Evolutionary conservation across 163 green algal genomes (phyloP), one percentile per base, ranked within the genome.

Genomic region (Scenedesmus sp.): DNA sequence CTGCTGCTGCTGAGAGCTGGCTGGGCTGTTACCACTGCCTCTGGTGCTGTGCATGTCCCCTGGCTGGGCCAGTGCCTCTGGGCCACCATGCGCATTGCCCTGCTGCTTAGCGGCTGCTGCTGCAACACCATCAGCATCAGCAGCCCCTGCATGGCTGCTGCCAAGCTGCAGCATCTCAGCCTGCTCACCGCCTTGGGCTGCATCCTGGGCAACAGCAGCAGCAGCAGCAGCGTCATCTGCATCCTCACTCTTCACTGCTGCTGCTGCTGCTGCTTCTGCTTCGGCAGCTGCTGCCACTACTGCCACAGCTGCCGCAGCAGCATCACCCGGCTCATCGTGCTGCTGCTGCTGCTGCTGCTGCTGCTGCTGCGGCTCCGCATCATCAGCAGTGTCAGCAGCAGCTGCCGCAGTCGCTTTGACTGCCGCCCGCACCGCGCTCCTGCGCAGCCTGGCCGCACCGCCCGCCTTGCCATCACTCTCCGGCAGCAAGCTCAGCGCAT

Each of bases 401-500:
- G 64, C 86, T 76, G 26, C 12, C 86, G 56, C 62, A 66, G 84
- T 26, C 52, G 86, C 46, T 82, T 76, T 57, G 81, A 66, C 62
- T 91, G 74, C 73, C 79, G 54, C 59, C 67, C 46, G 59, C 6
- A 5, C 79, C 46, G 18, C 57, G n/a, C 54, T 81, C 73, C 34
- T 86, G 73, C 4, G 73, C 56, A 34, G n/a, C 56, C 55, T 86
- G 74, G 16, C 54, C 86, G 70, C 87, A 91, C 15, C 67, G 86
- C 46, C 10, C 55, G 34, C 87, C 73, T 91, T 86, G 20, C 56
- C 56, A 18, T 34, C 87, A 57, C 55, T 73, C 60, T 77, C 79
- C 84, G 87, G 57, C 62, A 91, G 82, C 46, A 86, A 74, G 70
- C 57, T 86, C 2, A 59, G n/a, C 23, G 52, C 57, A 77, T 84